Conservation (phyloP, 768 basidiomycete genomes). For the Termitomyces sp. region DNA sequence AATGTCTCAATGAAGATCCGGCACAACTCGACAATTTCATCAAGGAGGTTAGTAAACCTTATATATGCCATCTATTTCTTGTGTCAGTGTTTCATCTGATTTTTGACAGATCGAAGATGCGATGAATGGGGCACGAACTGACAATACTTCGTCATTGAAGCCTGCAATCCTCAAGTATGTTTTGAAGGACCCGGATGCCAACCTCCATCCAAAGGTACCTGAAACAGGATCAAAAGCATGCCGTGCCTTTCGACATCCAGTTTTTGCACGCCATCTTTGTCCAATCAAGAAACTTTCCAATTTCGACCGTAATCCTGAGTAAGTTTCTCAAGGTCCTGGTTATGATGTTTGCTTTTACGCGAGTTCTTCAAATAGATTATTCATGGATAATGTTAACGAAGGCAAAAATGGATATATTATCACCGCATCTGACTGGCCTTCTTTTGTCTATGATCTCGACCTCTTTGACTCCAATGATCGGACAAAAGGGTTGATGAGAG, state of each 20-base stretch:
- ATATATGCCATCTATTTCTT: not conserved
- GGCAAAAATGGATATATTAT: not conserved
- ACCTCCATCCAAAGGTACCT: not conserved
- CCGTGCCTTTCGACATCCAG: not conserved
- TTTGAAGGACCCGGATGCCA: not conserved
- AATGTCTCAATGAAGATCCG: too few relatives aligned
- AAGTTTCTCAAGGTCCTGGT: not conserved
- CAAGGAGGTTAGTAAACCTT: not conserved
- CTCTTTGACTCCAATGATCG: not conserved
- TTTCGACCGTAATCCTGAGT: not conserved
- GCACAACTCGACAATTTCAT: not conserved
- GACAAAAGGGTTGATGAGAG: not conserved
- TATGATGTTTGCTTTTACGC: too few relatives aligned
- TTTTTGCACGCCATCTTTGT: not conserved
- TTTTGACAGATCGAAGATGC: not conserved
- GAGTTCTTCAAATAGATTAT: not conserved
- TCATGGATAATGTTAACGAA: not conserved
- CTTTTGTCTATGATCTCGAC: not conserved
- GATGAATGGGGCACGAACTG: not conserved
- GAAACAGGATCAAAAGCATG: not conserved
- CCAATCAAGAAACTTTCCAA: not conserved
- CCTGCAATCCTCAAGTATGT: not conserved
- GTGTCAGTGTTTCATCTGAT: not conserved
- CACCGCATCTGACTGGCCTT: not conserved
- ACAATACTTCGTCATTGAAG: not conserved